Evolutionary conservation across 2,329 filamentous ascomycete species (phyloP).

Genomic region (Trichophyton simii): DNA sequence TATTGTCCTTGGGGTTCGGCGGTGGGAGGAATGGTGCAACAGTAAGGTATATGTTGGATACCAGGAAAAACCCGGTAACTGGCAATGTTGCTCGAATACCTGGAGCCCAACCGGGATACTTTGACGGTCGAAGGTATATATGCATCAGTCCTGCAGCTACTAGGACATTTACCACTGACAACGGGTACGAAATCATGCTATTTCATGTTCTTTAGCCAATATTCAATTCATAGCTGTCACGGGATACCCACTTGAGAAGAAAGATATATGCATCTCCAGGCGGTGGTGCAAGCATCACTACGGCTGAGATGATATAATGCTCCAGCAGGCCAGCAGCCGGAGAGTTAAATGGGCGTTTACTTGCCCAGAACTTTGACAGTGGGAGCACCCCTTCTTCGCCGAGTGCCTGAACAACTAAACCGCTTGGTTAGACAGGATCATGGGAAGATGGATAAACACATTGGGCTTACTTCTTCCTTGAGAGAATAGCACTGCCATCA

Average conservation of each 20-base stretch:
- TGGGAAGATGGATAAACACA: neutral
- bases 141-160: slow-evolving; percentile 39
- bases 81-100: slow-evolving; percentile 40
- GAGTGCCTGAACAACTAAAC: slow-evolving; percentile 42
- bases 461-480: slow-evolving; percentile 27
- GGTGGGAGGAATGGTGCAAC: slow-evolving; percentile 43
- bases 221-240: neutral
- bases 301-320: slow-evolving; percentile 53
- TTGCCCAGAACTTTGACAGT: slow-evolving; percentile 55
- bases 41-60: slow-evolving; percentile 42
- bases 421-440: neutral
- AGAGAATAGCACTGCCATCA: slow-evolving; percentile 45
- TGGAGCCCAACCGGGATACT: slow-evolving; percentile 36
- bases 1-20: slow-evolving; percentile 31
- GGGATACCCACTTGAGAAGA: slow-evolving; percentile 28
- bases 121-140: slow-evolving; percentile 31
- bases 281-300: slow-evolving; percentile 54
- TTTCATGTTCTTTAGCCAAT: neutral
- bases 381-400: slow-evolving; percentile 59
- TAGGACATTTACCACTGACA: slow-evolving; percentile 40
- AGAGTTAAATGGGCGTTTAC: slow-evolving; percentile 54
- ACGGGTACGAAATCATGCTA: slow-evolving; percentile 29
- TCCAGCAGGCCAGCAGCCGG: slow-evolving; percentile 48
- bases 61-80: slow-evolving; percentile 40
- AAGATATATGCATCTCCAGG: slow-evolving; percentile 59